phyloP scores from a whole-genome alignment of 495 filamentous ascomycete species.

The Aspergillus incahuasiensis region DNA sequence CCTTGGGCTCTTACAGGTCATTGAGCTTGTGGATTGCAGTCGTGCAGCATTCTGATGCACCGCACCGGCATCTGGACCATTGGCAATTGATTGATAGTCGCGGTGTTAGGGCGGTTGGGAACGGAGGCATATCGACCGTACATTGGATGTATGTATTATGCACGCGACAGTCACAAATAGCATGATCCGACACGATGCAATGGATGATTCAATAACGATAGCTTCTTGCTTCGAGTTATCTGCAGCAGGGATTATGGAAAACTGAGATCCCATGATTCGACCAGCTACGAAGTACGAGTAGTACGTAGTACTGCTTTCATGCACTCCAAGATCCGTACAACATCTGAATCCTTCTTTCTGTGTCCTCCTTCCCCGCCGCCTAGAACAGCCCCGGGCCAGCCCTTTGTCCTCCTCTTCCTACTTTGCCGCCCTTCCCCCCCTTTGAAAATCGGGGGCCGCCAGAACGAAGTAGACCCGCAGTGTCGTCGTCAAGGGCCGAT shows the following conservation, averaged over 20 bases:
- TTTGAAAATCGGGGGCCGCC: constrained; percentile 21
- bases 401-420: constrained; percentile 19
- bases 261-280: neutral
- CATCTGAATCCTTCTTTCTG: constrained; percentile 1
- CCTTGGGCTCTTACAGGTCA: neutral
- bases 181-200: neutral
- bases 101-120: neutral
- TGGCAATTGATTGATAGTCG: neutral
- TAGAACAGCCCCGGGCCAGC: constrained; percentile 15
- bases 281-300: neutral
- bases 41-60: constrained; percentile 7
- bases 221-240: neutral
- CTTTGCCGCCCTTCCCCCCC: constrained; percentile 22
- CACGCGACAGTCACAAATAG: neutral
- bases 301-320: neutral
- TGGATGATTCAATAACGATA: neutral
- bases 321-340: neutral
- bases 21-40: constrained; percentile 3
- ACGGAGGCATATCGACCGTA: neutral
- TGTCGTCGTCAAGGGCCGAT: constrained; percentile 33
- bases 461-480: constrained; percentile 17
- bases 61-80: neutral
- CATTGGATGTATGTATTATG: neutral
- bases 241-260: constrained; percentile 2
- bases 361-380: constrained; percentile 1